Conservation (phyloP, 441 rosid species). For the Gossypium gossypioides region DNA sequence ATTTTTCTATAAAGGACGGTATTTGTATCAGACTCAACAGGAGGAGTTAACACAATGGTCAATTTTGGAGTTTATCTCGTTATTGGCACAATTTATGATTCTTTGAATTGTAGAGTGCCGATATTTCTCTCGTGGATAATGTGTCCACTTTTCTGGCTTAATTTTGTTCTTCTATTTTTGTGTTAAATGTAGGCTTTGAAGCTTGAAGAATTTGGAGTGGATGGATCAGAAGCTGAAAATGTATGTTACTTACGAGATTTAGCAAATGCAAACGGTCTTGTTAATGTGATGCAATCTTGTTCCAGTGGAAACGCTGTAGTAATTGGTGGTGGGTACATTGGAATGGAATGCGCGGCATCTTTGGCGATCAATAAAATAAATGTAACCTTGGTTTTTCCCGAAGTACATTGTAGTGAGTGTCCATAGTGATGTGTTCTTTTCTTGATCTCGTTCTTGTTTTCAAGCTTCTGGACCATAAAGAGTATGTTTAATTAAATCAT, state of each 20-base stretch:
- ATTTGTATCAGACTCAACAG: not conserved
- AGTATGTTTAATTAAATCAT: not conserved
- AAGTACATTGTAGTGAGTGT: constrained; percentile 79
- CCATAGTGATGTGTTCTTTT: not conserved
- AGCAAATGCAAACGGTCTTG: constrained; percentile 77
- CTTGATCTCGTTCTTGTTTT: not conserved
- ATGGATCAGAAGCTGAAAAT: constrained; percentile 76
- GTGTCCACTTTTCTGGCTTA: not conserved
- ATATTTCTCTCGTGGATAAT: not conserved
- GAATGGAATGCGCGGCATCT: constrained; percentile 98
- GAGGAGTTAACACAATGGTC: too few relatives aligned
- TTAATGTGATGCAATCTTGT: constrained; percentile 51
- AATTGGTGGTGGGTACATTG: constrained; percentile 92
- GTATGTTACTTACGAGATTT: constrained; percentile 79
- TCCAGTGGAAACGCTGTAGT: constrained; percentile 72
- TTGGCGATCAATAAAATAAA: constrained; percentile 79
- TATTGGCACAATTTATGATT: not conserved
- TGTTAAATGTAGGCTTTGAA: constrained; percentile 56
- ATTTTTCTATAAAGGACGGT: not conserved
- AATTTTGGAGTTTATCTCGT: too few relatives aligned
- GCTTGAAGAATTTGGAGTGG: constrained; percentile 94
- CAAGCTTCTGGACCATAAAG: not conserved
- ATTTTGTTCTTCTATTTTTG: not conserved
- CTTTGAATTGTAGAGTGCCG: not conserved
- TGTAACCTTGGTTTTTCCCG: constrained; percentile 95